A percentile compares a stretch with the other conserved stretches of the same genome.
phyloP scores from a whole-genome alignment of 1,139 yeast genomes.

The Protomyces lactucae-debilis region DNA sequence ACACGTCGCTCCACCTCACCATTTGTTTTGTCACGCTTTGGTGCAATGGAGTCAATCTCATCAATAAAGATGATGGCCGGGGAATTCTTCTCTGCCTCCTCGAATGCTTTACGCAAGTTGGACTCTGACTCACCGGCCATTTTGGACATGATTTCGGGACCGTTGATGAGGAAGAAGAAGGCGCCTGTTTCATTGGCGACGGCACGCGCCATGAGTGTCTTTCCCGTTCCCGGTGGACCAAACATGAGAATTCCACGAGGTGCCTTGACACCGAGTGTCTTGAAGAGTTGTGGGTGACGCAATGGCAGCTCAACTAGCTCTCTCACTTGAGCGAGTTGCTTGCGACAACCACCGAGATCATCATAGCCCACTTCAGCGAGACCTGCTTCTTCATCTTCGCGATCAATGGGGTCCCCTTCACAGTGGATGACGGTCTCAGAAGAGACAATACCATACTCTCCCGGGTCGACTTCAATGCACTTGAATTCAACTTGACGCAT shows the following conservation, averaged over 20 bases:
- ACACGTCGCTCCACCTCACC: slow-evolving; percentile 99
- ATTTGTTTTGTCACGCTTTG: slow-evolving; percentile 98
- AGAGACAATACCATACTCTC: slow-evolving; percentile 94
- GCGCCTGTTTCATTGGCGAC: slow-evolving; percentile 99
- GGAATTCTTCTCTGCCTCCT: slow-evolving; percentile 97
- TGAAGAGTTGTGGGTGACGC: slow-evolving; percentile 95
- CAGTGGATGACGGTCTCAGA: slow-evolving; percentile 98
- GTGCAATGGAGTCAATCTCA: slow-evolving; percentile 98
- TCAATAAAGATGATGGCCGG: slow-evolving; percentile 97
- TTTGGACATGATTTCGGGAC: slow-evolving; percentile 99
- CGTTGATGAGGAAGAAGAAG: slow-evolving; percentile 92
- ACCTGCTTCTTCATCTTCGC: slow-evolving; percentile 97
- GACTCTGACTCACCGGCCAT: slow-evolving; percentile 99
- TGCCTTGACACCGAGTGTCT: slow-evolving; percentile 94
- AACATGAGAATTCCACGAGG: slow-evolving; percentile 96
- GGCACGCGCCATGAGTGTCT: slow-evolving; percentile 98
- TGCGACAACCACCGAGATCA: slow-evolving; percentile 98
- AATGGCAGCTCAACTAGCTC: slow-evolving; percentile 94
- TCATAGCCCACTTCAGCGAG: slow-evolving; percentile 97
- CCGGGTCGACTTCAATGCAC: slow-evolving; percentile 97
- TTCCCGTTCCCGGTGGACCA: slow-evolving; percentile 99
- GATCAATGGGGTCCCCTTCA: slow-evolving; percentile 97
- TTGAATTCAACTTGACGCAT: slow-evolving; percentile 99
- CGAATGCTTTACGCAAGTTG: slow-evolving; percentile 94
- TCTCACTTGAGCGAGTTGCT: slow-evolving; percentile 97